phyloP scores from a whole-genome alignment of 306 rosid genomes.

The Rosa rugosa region DNA sequence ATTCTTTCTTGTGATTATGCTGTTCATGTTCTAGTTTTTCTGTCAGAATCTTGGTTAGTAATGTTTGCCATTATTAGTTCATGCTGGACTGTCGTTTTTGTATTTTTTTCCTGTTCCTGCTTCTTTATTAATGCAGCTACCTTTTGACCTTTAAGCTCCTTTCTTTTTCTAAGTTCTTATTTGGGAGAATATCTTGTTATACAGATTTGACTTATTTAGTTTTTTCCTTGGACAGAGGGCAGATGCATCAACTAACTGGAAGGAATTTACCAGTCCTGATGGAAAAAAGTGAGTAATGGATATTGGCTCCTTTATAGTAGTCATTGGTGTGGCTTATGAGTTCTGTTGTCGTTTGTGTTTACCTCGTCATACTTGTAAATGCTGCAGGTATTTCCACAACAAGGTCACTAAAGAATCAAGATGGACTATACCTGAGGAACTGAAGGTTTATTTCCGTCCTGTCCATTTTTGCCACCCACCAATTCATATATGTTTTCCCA shows the following conservation, averaged over 20 bases:
- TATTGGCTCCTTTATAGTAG: slow-evolving; percentile 18
- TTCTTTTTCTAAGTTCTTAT: slow-evolving; percentile 20
- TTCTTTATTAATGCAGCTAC: neutral
- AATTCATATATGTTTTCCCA: slow-evolving; percentile 12
- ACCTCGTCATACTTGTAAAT: slow-evolving; percentile 28
- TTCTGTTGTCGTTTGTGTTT: slow-evolving; percentile 22
- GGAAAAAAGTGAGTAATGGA: slow-evolving; percentile 71
- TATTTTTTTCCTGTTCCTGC: neutral
- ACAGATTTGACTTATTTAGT: slow-evolving; percentile 30
- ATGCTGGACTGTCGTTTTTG: slow-evolving; percentile 13
- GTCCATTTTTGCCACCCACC: neutral
- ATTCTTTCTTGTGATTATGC: neutral
- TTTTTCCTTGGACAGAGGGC: slow-evolving; percentile 69
- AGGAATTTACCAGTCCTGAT: slow-evolving; percentile 84
- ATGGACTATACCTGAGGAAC: slow-evolving; percentile 86
- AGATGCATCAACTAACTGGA: slow-evolving; percentile 95
- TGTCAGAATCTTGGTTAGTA: neutral
- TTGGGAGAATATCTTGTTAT: slow-evolving; percentile 25
- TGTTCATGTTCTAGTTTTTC: neutral
- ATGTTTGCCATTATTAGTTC: neutral
- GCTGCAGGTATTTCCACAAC: slow-evolving; percentile 79
- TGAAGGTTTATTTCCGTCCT: slow-evolving; percentile 58
- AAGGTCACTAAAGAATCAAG: slow-evolving; percentile 82
- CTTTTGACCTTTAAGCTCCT: neutral
- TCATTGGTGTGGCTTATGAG: slow-evolving; percentile 15